phyloP scores from a whole-genome alignment of 2,329 filamentous ascomycete species.

The Aspergillus pseudoterreus region DNA sequence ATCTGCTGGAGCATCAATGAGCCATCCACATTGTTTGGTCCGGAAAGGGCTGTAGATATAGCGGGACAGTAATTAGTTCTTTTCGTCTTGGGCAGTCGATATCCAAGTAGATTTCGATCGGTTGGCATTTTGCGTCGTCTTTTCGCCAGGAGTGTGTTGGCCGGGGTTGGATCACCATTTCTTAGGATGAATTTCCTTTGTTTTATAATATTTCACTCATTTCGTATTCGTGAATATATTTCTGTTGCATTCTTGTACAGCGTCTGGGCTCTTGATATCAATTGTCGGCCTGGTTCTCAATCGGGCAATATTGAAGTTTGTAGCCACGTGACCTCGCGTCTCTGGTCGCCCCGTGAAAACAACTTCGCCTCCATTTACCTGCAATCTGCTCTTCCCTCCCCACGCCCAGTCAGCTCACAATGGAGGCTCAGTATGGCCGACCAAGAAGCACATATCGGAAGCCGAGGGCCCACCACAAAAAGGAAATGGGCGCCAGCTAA shows the following conservation, averaged over 20 bases:
- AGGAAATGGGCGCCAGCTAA: neutral
- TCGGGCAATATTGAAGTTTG: slow-evolving; percentile 3
- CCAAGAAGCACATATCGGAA: neutral
- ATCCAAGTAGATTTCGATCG: neutral
- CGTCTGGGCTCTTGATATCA: neutral
- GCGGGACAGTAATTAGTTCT: neutral
- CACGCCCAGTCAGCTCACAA: neutral
- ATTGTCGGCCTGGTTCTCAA: neutral
- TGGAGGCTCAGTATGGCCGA: slow-evolving; percentile 4
- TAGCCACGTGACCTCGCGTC: slow-evolving; percentile 21
- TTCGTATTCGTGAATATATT: neutral
- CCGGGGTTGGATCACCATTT: neutral
- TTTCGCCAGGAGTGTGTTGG: neutral
- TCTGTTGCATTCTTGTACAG: neutral
- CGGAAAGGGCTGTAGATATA: neutral
- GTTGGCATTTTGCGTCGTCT: neutral
- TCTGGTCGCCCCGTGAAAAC: neutral
- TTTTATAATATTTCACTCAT: neutral
- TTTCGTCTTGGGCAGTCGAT: neutral
- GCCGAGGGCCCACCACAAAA: neutral
- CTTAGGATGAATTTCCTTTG: neutral
- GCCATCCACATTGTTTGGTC: neutral
- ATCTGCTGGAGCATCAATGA: slow-evolving; percentile 28
- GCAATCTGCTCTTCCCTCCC: neutral
- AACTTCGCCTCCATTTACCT: neutral